These are phyloP conservation scores for Backusella tarrabulga DNA, from an alignment of 192 early-diverging fungal genomes.

Conservation along the genomic window DNA sequence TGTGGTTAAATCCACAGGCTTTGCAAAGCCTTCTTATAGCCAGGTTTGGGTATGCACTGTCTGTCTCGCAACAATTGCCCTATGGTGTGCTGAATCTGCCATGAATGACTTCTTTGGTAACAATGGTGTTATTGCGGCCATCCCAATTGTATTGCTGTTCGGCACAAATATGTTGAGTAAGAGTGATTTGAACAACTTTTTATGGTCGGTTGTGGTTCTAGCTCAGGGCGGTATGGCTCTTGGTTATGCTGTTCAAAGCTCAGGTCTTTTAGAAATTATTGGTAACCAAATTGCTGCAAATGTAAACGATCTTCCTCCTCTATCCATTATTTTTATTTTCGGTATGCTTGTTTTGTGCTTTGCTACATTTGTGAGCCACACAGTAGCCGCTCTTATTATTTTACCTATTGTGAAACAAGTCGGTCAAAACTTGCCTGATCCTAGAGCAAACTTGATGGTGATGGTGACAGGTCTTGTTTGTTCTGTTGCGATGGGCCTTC, in stretches of 20 bases:
- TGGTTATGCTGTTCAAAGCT: slow-evolving; percentile 58
- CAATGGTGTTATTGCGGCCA: slow-evolving; percentile 71
- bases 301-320: slow-evolving; percentile 47
- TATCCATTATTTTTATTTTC: slow-evolving; percentile 56
- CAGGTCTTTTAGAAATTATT: slow-evolving; percentile 62
- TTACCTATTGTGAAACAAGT: slow-evolving; percentile 69
- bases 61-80: slow-evolving; percentile 55
- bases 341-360: slow-evolving; percentile 59
- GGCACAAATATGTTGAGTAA: slow-evolving; percentile 65
- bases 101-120: slow-evolving; percentile 60
- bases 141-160: slow-evolving; percentile 69
- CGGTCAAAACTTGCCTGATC: slow-evolving; percentile 55
- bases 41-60: slow-evolving; percentile 43
- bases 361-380: slow-evolving; percentile 71
- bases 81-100: slow-evolving; percentile 63
- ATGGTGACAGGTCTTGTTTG: slow-evolving; percentile 56
- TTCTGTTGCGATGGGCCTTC: slow-evolving; percentile 71
- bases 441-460: slow-evolving; percentile 61
- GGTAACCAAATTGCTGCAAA: slow-evolving; percentile 49
- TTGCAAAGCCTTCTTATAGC: background rate
- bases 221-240: slow-evolving; percentile 77
- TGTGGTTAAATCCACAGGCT: slow-evolving; percentile 5
- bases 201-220: slow-evolving; percentile 53
- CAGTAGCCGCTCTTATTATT: slow-evolving; percentile 74
- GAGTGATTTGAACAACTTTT: slow-evolving; percentile 71